Percentiles rank a stretch among this genome's conserved stretches.
Conservation (phyloP, 306 rosid species). For the Canavalia ensiformis region DNA sequence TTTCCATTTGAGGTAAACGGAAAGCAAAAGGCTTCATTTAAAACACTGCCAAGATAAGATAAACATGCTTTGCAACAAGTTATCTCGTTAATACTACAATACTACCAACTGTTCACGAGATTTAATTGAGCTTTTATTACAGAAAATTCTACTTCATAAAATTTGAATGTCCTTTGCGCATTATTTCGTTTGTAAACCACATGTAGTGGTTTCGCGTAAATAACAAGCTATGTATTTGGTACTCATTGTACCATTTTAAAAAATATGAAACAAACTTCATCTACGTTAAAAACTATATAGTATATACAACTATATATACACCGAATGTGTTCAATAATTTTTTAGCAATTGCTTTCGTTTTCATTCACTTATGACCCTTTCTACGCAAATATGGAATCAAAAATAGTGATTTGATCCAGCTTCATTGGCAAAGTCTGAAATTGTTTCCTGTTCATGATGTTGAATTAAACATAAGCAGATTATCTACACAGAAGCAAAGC, state of each 20-base stretch:
- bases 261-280: background rate
- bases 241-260: background rate
- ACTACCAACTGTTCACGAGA: too few species aligned
- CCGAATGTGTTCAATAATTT: background rate
- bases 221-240: background rate
- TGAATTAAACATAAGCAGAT: conserved; percentile 2
- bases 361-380: background rate
- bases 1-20: too few species aligned
- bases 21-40: too few species aligned
- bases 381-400: background rate
- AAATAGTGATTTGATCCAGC: conserved; percentile 10
- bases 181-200: background rate
- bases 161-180: background rate
- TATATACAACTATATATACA: background rate
- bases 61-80: too few species aligned
- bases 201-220: background rate
- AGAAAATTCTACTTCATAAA: background rate
- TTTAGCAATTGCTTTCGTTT: background rate
- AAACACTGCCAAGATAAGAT: too few species aligned
- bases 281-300: background rate
- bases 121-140: background rate
- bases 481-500: conserved; percentile 18
- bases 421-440: background rate
- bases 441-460: background rate
- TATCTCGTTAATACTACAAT: too few species aligned